These are phyloP conservation scores for Ophiognomonia clavigignenti-juglandacearum DNA, from an alignment of 2,329 filamentous ascomycete genomes.

Conservation along the genomic window DNA sequence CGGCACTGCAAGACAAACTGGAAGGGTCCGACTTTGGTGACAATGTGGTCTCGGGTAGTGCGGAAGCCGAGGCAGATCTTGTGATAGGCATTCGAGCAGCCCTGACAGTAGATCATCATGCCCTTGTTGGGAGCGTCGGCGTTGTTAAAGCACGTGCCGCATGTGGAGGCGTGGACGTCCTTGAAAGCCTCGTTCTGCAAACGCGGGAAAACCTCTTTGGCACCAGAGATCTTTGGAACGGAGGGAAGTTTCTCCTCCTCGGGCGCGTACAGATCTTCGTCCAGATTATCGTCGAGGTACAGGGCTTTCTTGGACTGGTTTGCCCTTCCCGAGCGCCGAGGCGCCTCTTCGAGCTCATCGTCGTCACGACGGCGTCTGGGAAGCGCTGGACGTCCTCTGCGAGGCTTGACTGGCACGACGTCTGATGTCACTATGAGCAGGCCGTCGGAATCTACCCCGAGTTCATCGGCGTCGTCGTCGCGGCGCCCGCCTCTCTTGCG, in stretches of 20 bases:
- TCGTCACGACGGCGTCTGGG: slow-evolving; percentile 12
- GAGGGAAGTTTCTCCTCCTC: slow-evolving; percentile 40
- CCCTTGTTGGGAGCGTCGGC: slow-evolving; percentile 56
- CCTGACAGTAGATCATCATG: slow-evolving; percentile 80
- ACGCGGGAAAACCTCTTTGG: slow-evolving; percentile 69
- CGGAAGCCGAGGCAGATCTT: slow-evolving; percentile 75
- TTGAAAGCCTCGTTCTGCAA: slow-evolving; percentile 63
- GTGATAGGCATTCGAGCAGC: slow-evolving; percentile 81
- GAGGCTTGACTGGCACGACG: slow-evolving; percentile 18
- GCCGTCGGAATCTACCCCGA: slow-evolving; percentile 12
- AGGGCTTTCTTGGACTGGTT: slow-evolving; percentile 40
- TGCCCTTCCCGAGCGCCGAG: slow-evolving; percentile 44
- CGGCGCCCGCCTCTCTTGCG: not conserved
- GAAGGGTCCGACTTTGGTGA: slow-evolving; percentile 74
- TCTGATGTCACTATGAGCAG: slow-evolving; percentile 23
- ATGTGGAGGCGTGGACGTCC: slow-evolving; percentile 62
- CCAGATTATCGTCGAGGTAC: slow-evolving; percentile 51
- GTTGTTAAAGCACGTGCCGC: slow-evolving; percentile 63
- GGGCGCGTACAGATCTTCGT: slow-evolving; percentile 47
- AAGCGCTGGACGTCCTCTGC: slow-evolving; percentile 15
- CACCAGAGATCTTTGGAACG: slow-evolving; percentile 53
- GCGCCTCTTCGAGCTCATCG: slow-evolving; percentile 42
- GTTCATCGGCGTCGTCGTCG: slow-evolving; percentile 13
- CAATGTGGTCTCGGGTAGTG: slow-evolving; percentile 73
- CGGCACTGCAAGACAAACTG: slow-evolving; percentile 87